These are phyloP conservation scores for Hippophae gyantsensis DNA, from an alignment of 306 rosid species.

Conservation along the genomic window DNA sequence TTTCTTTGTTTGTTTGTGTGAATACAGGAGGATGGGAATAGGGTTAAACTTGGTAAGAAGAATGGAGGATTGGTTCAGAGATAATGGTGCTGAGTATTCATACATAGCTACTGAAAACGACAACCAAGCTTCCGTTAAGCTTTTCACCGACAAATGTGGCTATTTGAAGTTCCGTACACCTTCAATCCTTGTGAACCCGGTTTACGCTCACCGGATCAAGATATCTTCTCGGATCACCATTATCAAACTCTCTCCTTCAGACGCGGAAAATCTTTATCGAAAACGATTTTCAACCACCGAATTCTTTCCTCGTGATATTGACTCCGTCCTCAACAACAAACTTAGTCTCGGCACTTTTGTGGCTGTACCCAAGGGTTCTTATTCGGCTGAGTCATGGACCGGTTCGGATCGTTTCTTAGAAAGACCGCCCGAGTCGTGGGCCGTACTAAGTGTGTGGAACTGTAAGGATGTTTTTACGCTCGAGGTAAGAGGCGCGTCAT, in stretches of 20 bases:
- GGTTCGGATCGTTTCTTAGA: conserved; percentile 33
- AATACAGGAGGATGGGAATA: conserved; percentile 57
- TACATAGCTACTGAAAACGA: conserved; percentile 70
- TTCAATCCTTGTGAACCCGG: conserved; percentile 64
- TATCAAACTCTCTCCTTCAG: conserved; percentile 30
- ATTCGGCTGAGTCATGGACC: conserved; percentile 24
- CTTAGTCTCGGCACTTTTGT: conserved; percentile 58
- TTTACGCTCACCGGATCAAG: conserved; percentile 42
- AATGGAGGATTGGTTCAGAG: conserved; percentile 65
- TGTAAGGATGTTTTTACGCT: conserved; percentile 50
- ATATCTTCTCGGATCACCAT: conserved; percentile 25
- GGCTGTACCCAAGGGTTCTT: conserved; percentile 39
- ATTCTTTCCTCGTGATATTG: conserved; percentile 71
- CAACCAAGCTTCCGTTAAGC: conserved; percentile 56
- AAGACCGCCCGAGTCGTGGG: conserved; percentile 57
- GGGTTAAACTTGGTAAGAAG: conserved; percentile 41
- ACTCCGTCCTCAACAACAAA: conserved; percentile 45
- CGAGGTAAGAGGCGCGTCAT: conserved; percentile 54
- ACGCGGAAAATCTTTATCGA: conserved; percentile 53
- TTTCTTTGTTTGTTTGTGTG: background rate
- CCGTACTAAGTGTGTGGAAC: conserved; percentile 63
- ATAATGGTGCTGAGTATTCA: conserved; percentile 61
- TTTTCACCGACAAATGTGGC: conserved; percentile 60
- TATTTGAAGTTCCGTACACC: conserved; percentile 69
- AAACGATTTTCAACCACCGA: conserved; percentile 47